A percentile compares a stretch with the other conserved stretches of the same genome.
Evolutionary conservation across 2,329 filamentous ascomycete species (phyloP).

Genomic region (Ophiobolus disseminans): DNA sequence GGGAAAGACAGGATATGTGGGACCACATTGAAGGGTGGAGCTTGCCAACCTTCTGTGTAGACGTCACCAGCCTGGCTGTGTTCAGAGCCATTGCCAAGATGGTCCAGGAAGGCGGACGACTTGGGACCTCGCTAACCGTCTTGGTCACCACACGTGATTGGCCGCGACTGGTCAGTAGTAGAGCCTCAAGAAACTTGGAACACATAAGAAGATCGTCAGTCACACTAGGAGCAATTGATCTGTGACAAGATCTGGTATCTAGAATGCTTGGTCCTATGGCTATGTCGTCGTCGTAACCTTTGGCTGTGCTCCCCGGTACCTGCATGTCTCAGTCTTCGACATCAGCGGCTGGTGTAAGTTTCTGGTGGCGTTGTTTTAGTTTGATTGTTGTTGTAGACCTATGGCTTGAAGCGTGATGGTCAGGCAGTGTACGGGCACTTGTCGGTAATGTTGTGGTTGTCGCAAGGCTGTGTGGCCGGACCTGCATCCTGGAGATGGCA

Average conservation of each 20-base stretch:
- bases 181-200: slow-evolving; percentile 27
- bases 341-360: slow-evolving; percentile 5
- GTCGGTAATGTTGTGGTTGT: slow-evolving; percentile 6
- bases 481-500: slow-evolving; percentile 2
- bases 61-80: slow-evolving; percentile 38
- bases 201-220: slow-evolving; percentile 7
- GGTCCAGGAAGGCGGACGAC: slow-evolving; percentile 10
- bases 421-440: slow-evolving; percentile 12
- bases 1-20: neutral
- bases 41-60: slow-evolving; percentile 17
- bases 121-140: slow-evolving; percentile 22
- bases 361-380: slow-evolving; percentile 6
- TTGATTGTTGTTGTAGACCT: slow-evolving; percentile 10
- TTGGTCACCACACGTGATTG: slow-evolving; percentile 29
- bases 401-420: slow-evolving; percentile 16
- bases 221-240: slow-evolving; percentile 8
- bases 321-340: slow-evolving; percentile 1
- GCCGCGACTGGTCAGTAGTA: slow-evolving; percentile 12
- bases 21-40: neutral
- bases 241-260: slow-evolving; percentile 6
- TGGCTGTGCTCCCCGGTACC: slow-evolving; percentile 24
- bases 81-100: slow-evolving; percentile 25
- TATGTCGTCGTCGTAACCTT: slow-evolving; percentile 25
- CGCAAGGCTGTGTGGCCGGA: slow-evolving; percentile 16
- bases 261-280: slow-evolving; percentile 12